Evolutionary conservation across 805 yeast species (phyloP), one percentile per base, ranked within the genome.

Genomic region (Suhomyces canberraensis): DNA sequence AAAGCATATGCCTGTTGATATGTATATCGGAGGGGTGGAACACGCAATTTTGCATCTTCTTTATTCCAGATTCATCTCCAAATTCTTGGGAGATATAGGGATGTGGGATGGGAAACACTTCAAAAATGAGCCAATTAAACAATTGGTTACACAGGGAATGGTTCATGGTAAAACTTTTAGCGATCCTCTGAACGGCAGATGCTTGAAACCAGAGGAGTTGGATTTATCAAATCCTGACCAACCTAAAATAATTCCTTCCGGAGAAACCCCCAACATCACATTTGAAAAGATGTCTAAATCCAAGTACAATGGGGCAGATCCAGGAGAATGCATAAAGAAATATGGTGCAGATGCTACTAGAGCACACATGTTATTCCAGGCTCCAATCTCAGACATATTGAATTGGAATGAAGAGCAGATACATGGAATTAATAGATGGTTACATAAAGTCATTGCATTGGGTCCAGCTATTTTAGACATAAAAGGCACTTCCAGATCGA

Each of bases 251-350:
- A 69, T 52, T 21, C 69, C 58, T 0, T 68, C 82, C 0, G 84
- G 82, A 1, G 51, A 56, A 24, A 42, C 51, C 0, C 87, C 95
- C 0, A 38, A 41, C 0, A 56, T 85, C 1, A 64, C 86, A 0
- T 88, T 59, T 54, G 98, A 93, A 54, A 93, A 93, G 54, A 93
- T 93, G 98, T 90, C 97, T 2, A 93, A 93, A 60, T 90, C 97
- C 1, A 93, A 93, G 54, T 81, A 79, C 54, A 93, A 93, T 52
- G 98, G 98, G 11, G 95, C 86, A 2, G 95, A 91, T 53, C 98
- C 98, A 1, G 76, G 69, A 1, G 76, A 73, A 41, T 85, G 91
- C 48, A 89, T 93, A 18, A 54, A 52, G 8, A 69, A 64, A 25
- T 86, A 87, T 57, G 98, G 98, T 3, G 88, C 96, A 1, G 98